Evolutionary conservation across 139 green algal species (phyloP).

Genomic region (Chlamydomonas urium): DNA sequence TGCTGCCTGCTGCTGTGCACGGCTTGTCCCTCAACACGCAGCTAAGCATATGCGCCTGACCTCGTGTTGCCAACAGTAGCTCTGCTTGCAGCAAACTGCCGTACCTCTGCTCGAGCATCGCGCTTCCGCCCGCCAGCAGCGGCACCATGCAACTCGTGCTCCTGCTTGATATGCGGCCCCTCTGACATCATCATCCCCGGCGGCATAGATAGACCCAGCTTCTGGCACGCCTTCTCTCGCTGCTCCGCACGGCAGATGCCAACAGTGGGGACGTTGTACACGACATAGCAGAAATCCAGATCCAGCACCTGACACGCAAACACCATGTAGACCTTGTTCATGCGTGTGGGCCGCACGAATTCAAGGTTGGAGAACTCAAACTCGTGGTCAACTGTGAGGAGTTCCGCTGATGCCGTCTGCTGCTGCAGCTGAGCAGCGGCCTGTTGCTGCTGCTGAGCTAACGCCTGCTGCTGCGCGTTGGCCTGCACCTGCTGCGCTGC

Average conservation of each 20-base stretch:
- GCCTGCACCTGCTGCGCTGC: neutral
- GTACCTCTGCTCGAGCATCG: too few species aligned
- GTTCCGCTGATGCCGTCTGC: constrained; percentile 6
- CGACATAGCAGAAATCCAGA: constrained; percentile 33
- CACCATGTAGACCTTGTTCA: constrained; percentile 59
- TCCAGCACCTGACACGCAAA: constrained; percentile 40
- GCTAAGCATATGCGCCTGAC: too few species aligned
- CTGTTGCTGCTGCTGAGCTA: constrained; percentile 8
- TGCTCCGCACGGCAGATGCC: constrained; percentile 57
- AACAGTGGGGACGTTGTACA: constrained; percentile 53
- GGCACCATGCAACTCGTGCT: too few species aligned
- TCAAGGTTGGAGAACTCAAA: constrained; percentile 61
- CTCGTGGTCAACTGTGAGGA: constrained; percentile 29
- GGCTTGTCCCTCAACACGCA: too few species aligned
- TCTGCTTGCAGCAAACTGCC: too few species aligned
- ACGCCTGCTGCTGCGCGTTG: neutral
- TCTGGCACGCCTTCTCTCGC: constrained; percentile 49
- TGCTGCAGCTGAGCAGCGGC: constrained; percentile 4
- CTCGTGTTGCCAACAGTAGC: too few species aligned
- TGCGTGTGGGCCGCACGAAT: constrained; percentile 57
- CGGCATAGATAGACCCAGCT: constrained; percentile 27
- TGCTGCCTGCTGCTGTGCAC: too few species aligned
- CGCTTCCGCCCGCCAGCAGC: too few species aligned
- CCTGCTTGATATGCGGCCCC: too few species aligned
- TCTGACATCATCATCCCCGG: neutral